Conservation (phyloP, 345 rosid genomes). For the Gossypium bickii region DNA sequence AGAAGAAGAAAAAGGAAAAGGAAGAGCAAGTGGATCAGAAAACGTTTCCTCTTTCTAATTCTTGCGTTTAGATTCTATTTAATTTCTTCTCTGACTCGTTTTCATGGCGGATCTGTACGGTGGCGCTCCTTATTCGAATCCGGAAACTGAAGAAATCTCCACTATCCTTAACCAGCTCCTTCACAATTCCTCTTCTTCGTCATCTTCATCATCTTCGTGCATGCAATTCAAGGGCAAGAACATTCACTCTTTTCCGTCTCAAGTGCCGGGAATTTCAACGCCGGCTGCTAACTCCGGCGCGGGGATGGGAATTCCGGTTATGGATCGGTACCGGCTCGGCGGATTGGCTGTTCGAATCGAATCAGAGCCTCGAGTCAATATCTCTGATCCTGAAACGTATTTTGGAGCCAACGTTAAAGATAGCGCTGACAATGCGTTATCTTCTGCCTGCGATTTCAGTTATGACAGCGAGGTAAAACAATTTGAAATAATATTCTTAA, state of each 20-base stretch:
- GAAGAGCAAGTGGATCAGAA: not conserved
- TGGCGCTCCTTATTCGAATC: constrained; percentile 25
- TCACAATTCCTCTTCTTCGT: constrained; percentile 33
- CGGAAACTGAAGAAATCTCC: constrained; percentile 49
- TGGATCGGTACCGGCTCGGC: constrained; percentile 23
- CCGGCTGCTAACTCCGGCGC: not conserved
- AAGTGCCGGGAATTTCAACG: constrained; percentile 1
- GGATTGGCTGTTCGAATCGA: constrained; percentile 16
- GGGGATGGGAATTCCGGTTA: constrained; percentile 6
- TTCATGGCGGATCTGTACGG: constrained; percentile 63
- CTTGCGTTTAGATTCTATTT: not conserved
- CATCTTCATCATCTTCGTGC: constrained; percentile 24
- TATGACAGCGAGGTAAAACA: constrained; percentile 45
- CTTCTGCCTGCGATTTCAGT: constrained; percentile 29
- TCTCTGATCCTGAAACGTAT: constrained; percentile 27
- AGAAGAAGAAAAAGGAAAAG: not conserved
- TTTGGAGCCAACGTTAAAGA: constrained; percentile 19
- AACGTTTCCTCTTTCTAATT: constrained; percentile 1
- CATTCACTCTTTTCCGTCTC: constrained; percentile 17
- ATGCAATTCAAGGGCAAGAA: constrained; percentile 10
- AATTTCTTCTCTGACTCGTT: not conserved
- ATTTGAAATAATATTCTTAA: not conserved
- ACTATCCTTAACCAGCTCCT: constrained; percentile 42
- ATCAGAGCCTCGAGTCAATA: constrained; percentile 22
- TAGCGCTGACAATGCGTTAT: constrained; percentile 24